Conservation (phyloP, 2,329 filamentous ascomycete species). For the Penicillium sp. region DNA sequence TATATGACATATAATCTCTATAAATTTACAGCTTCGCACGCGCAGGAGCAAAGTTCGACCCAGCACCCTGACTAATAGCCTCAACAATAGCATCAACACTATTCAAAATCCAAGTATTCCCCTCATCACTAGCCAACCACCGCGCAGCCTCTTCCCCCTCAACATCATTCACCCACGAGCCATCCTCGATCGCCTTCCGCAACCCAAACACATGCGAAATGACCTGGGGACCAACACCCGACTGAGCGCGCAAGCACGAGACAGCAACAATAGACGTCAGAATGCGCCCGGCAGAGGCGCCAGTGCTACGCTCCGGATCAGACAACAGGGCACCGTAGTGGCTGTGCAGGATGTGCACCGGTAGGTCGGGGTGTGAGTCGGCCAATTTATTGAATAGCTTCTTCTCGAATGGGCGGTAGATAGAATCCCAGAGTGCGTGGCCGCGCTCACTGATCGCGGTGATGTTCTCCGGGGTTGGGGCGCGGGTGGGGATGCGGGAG, state of each 20-base stretch:
- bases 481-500: constrained; percentile 57
- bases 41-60: constrained; percentile 59
- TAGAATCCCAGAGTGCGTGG: constrained; percentile 68
- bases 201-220: constrained; percentile 78
- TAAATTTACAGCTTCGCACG: constrained; percentile 30
- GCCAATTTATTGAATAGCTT: constrained; percentile 72
- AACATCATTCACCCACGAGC: constrained; percentile 34
- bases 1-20: not conserved
- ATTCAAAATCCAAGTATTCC: constrained; percentile 63
- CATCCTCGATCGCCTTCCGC: constrained; percentile 72
- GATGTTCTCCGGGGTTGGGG: constrained; percentile 55
- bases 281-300: constrained; percentile 62
- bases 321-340: constrained; percentile 74
- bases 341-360: constrained; percentile 72
- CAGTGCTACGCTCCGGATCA: constrained; percentile 55
- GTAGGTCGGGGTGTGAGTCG: constrained; percentile 75
- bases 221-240: constrained; percentile 79
- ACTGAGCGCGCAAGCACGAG: constrained; percentile 73
- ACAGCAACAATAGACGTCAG: constrained; percentile 73
- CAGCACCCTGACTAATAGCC: constrained; percentile 48
- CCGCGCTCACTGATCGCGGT: constrained; percentile 59
- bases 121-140: constrained; percentile 66
- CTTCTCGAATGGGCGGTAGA: constrained; percentile 72
- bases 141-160: constrained; percentile 54
- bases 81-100: constrained; percentile 62